Percentiles rank a stretch among this genome's conserved stretches.
phyloP scores from a whole-genome alignment of 1,139 yeast species.

The Eremothecium coryli region DNA sequence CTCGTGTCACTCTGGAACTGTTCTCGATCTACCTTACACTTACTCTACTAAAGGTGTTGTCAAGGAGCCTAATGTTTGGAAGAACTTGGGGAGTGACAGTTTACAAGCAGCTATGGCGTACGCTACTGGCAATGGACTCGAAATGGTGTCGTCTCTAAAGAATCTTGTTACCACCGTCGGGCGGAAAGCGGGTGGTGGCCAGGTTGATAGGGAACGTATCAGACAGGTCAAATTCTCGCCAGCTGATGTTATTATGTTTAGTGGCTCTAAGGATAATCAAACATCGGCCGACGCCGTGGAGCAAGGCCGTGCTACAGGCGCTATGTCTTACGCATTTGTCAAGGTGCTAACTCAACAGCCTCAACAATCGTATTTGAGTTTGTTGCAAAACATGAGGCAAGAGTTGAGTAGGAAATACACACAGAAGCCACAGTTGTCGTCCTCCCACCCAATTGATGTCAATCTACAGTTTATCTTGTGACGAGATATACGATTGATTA shows the following conservation, averaged over 20 bases:
- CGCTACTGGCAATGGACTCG: constrained; percentile 58
- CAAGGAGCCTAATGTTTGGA: constrained; percentile 80
- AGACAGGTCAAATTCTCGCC: constrained; percentile 63
- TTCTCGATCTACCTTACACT: constrained; percentile 76
- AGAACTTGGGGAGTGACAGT: constrained; percentile 76
- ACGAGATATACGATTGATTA: no score
- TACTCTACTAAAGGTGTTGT: constrained; percentile 87
- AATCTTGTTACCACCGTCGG: constrained; percentile 44
- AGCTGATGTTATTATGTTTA: constrained; percentile 77
- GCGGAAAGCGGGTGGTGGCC: constrained; percentile 22
- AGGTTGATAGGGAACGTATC: constrained; percentile 37
- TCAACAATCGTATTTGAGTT: constrained; percentile 64
- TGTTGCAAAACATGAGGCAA: constrained; percentile 71
- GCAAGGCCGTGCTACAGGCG: constrained; percentile 77
- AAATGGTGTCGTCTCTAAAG: constrained; percentile 41
- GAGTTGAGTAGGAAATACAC: constrained; percentile 61
- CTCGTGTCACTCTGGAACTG: constrained; percentile 92
- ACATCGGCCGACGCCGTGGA: constrained; percentile 72
- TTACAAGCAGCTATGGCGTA: constrained; percentile 63
- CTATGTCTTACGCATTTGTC: constrained; percentile 88
- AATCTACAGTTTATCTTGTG: constrained; percentile 51
- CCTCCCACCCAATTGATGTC: constrained; percentile 79
- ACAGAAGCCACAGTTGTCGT: constrained; percentile 82
- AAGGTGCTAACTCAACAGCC: constrained; percentile 59
- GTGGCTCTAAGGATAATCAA: constrained; percentile 88